Percentiles rank a stretch among this genome's conserved stretches.
These are phyloP conservation scores for Aspergillus fischeri DNA, from an alignment of 2,329 filamentous ascomycete genomes.

Conservation along the genomic window DNA sequence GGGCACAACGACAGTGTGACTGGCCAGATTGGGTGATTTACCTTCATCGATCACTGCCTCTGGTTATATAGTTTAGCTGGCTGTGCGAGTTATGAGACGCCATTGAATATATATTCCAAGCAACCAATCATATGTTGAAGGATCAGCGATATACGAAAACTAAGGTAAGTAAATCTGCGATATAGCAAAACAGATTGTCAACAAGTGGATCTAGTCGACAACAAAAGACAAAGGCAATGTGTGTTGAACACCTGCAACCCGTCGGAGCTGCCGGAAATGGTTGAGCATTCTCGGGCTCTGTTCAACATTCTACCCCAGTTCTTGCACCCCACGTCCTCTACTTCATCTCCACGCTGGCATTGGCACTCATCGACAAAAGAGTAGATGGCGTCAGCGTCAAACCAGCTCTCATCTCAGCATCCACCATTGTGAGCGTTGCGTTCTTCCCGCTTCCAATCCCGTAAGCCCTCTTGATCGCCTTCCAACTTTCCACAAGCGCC, in stretches of 20 bases:
- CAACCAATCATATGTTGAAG: neutral
- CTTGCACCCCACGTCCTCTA: neutral
- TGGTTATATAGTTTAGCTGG: neutral
- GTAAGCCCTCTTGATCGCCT: slow-evolving; percentile 55
- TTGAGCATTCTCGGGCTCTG: slow-evolving; percentile 5
- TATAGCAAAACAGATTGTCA: neutral
- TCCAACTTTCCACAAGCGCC: slow-evolving; percentile 60
- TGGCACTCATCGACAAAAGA: slow-evolving; percentile 22
- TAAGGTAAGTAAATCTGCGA: neutral
- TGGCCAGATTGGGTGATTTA: neutral
- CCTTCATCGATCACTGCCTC: neutral
- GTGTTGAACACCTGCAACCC: slow-evolving; percentile 13
- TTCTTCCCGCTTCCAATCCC: slow-evolving; percentile 33
- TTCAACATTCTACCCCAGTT: neutral
- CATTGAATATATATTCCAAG: neutral
- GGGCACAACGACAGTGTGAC: too few species aligned
- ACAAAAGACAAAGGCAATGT: slow-evolving; percentile 6
- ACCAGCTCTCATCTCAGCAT: slow-evolving; percentile 31
- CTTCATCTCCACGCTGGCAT: slow-evolving; percentile 22
- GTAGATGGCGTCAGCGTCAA: slow-evolving; percentile 21
- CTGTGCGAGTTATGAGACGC: neutral
- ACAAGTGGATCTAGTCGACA: slow-evolving; percentile 6
- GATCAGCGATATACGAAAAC: neutral
- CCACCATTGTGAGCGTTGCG: slow-evolving; percentile 25
- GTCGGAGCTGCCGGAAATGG: slow-evolving; percentile 1